Evolutionary conservation across 2,329 filamentous ascomycete species (phyloP).

Genomic region (Simplicillium aogashimaense): DNA sequence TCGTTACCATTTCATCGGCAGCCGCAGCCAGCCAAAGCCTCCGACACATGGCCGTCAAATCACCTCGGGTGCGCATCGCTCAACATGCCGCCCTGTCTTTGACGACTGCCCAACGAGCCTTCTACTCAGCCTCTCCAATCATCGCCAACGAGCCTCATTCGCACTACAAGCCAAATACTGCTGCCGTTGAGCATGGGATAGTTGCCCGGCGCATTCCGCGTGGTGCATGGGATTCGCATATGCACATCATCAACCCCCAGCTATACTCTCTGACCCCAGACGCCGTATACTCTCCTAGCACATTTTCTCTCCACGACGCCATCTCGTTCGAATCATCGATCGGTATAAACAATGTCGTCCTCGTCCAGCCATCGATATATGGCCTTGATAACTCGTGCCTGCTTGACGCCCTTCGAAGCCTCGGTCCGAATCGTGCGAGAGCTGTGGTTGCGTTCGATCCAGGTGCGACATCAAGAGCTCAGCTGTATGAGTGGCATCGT

Average conservation of each 20-base stretch:
- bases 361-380: conserved; percentile 54
- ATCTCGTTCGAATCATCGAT: conserved; percentile 38
- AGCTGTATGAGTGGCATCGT: conserved; percentile 42
- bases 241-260: conserved; percentile 49
- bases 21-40: too few species aligned
- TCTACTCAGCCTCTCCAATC: too few species aligned
- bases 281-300: conserved; percentile 40
- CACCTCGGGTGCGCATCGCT: too few species aligned
- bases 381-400: conserved; percentile 50
- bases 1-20: too few species aligned
- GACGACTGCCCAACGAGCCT: too few species aligned
- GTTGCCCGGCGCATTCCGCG: conserved; percentile 19
- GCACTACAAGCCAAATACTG: too few species aligned
- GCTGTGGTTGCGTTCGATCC: conserved; percentile 49
- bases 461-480: conserved; percentile 17
- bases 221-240: conserved; percentile 51
- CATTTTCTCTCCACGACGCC: conserved; percentile 40
- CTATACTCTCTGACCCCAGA: conserved; percentile 34
- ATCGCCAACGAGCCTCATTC: too few species aligned
- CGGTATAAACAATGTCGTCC: conserved; percentile 43
- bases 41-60: too few species aligned
- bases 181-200: too few species aligned
- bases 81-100: too few species aligned
- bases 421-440: conserved; percentile 39
- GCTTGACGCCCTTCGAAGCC: conserved; percentile 37